Evolutionary conservation across 2,329 filamentous ascomycete genomes (phyloP).

Genomic region (Colletotrichum plurivorum): DNA sequence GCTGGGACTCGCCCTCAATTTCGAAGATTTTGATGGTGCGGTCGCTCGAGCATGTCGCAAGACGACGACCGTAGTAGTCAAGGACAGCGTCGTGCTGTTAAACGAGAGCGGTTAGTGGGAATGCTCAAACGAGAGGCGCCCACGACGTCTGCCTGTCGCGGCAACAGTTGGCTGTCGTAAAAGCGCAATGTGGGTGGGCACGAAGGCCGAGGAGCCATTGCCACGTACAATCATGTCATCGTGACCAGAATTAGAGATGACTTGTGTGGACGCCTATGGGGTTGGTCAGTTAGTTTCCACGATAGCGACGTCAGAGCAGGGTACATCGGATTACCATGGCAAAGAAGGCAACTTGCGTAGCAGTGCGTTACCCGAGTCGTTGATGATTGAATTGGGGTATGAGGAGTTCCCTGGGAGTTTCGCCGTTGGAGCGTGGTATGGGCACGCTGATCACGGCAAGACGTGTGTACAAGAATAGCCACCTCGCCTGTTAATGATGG

Average conservation of each 20-base stretch:
- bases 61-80: slow-evolving; percentile 96
- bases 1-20: slow-evolving; percentile 92
- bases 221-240: slow-evolving; percentile 99
- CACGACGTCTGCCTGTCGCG: background rate
- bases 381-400: no score
- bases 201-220: background rate
- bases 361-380: no score
- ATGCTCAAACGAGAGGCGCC: background rate
- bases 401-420: no score
- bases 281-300: background rate
- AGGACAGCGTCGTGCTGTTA: slow-evolving; percentile 93
- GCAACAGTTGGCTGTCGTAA: background rate
- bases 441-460: no score
- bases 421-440: no score
- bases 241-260: slow-evolving; percentile 71
- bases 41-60: slow-evolving; percentile 97
- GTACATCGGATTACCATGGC: slow-evolving; percentile 16
- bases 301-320: background rate
- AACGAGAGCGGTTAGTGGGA: background rate
- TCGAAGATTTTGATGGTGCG: slow-evolving; percentile 99
- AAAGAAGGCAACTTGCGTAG: background rate
- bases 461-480: no score
- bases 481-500: no score
- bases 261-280: slow-evolving; percentile 53
- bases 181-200: background rate